A percentile compares a stretch with the other conserved stretches of the same genome.
Conservation (phyloP, 2,329 filamentous ascomycete species). For the Fusarium sp. region DNA sequence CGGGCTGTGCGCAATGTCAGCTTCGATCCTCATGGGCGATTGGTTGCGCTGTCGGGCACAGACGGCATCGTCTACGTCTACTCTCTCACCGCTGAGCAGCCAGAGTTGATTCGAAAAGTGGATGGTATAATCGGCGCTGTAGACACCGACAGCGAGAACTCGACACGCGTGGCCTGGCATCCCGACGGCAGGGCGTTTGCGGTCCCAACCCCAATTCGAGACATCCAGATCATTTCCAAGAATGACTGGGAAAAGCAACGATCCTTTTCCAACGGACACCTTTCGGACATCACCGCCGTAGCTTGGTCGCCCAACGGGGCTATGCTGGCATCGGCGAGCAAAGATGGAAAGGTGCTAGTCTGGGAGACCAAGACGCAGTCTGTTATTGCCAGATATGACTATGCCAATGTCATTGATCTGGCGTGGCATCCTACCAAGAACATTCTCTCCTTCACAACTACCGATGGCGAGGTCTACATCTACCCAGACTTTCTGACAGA, state of each 20-base stretch:
- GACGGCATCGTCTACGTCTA: conserved; percentile 94
- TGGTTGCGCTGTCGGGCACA: conserved; percentile 82
- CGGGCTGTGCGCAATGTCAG: conserved; percentile 91
- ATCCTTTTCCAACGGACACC: conserved; percentile 80
- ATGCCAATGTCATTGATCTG: conserved; percentile 84
- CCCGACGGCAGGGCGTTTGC: conserved; percentile 94
- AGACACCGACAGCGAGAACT: conserved; percentile 77
- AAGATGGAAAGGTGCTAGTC: conserved; percentile 75
- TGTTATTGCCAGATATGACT: conserved; percentile 79
- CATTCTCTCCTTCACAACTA: conserved; percentile 88
- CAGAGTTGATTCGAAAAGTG: conserved; percentile 82
- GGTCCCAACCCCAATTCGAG: conserved; percentile 79
- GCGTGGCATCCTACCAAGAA: conserved; percentile 93
- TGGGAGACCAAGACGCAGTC: conserved; percentile 93
- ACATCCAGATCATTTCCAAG: conserved; percentile 87
- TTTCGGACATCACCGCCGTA: conserved; percentile 83
- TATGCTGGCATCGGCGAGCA: conserved; percentile 76
- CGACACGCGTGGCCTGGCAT: conserved; percentile 84
- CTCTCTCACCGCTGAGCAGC: conserved; percentile 78
- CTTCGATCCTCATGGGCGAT: conserved; percentile 82
- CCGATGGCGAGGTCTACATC: conserved; percentile 92
- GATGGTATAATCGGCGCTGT: conserved; percentile 84
- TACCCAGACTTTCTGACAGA: conserved; percentile 74
- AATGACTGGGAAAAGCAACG: conserved; percentile 90
- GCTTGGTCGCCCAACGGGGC: conserved; percentile 97